Percentiles rank a stretch among this genome's conserved stretches.
Conservation (phyloP, 2,329 filamentous ascomycete genomes). For the Raffaelea albimanens region DNA sequence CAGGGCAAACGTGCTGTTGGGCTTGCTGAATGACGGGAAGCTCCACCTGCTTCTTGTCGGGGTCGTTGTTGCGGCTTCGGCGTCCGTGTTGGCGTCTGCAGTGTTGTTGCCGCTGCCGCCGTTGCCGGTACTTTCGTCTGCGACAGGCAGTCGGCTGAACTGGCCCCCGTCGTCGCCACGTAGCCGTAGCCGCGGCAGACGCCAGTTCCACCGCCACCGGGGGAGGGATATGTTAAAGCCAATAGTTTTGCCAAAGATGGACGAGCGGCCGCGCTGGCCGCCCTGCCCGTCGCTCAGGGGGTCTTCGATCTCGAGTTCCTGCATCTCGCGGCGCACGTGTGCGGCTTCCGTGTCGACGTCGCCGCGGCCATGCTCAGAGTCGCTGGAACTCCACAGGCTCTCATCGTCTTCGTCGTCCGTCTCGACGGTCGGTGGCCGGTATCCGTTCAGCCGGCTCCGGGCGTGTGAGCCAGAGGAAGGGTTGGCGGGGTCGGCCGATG, state of each 20-base stretch:
- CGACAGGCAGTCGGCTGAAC: background rate
- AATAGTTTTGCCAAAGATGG: slow-evolving; percentile 46
- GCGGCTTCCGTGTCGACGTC: slow-evolving; percentile 46
- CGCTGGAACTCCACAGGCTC: slow-evolving; percentile 38
- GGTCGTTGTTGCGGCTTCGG: slow-evolving; percentile 3
- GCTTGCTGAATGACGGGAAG: slow-evolving; percentile 20
- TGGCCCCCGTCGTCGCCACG: slow-evolving; percentile 19
- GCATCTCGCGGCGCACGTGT: slow-evolving; percentile 69
- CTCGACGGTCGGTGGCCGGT: slow-evolving; percentile 75
- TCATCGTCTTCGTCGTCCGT: slow-evolving; percentile 53
- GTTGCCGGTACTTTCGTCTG: background rate
- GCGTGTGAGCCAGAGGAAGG: slow-evolving; percentile 20
- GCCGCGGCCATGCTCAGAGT: slow-evolving; percentile 26
- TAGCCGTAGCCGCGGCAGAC: slow-evolving; percentile 41
- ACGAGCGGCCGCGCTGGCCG: slow-evolving; percentile 26
- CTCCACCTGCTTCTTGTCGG: slow-evolving; percentile 11
- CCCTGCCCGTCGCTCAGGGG: slow-evolving; percentile 27
- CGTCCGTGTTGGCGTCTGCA: background rate
- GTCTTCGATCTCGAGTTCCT: slow-evolving; percentile 82
- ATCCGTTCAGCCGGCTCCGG: slow-evolving; percentile 43
- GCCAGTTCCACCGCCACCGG: slow-evolving; percentile 46
- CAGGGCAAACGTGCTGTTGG: slow-evolving; percentile 32
- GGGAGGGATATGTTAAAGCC: slow-evolving; percentile 42
- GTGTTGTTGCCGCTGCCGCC: background rate
- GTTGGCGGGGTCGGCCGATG: slow-evolving; percentile 17